Evolutionary conservation across 768 basidiomycete species (phyloP).

Genomic region (Podaxis mareebaensis): DNA sequence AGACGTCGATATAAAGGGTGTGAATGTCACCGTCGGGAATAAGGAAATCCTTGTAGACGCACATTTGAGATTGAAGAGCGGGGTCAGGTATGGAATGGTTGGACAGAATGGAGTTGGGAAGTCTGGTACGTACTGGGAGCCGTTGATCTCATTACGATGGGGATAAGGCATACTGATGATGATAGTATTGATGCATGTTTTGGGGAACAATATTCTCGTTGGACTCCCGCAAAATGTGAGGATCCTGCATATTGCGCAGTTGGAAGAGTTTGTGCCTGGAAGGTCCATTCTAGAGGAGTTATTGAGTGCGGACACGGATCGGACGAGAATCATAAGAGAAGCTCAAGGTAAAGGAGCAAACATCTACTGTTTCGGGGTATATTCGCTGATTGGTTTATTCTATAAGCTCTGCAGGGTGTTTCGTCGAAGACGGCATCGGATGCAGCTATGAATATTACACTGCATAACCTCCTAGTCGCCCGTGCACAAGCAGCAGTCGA

Average conservation of each 20-base stretch:
- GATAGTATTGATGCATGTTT: slow-evolving; percentile 30
- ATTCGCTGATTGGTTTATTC: not conserved
- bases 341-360: slow-evolving; percentile 23
- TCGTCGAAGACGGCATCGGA: slow-evolving; percentile 20
- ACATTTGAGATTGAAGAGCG: slow-evolving; percentile 50
- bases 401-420: slow-evolving; percentile 26
- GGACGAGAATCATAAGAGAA: slow-evolving; percentile 28
- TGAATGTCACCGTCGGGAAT: slow-evolving; percentile 51
- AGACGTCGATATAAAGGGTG: slow-evolving; percentile 55
- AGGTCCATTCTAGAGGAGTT: slow-evolving; percentile 30
- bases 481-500: slow-evolving; percentile 28
- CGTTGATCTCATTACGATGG: not conserved
- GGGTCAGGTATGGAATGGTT: slow-evolving; percentile 52
- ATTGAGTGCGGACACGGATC: slow-evolving; percentile 27
- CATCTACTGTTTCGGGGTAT: too few species aligned
- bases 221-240: slow-evolving; percentile 35
- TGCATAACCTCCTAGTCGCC: slow-evolving; percentile 26
- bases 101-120: slow-evolving; percentile 61
- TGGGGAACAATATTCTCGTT: slow-evolving; percentile 31
- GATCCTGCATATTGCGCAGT: slow-evolving; percentile 32
- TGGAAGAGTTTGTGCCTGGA: slow-evolving; percentile 29
- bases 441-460: slow-evolving; percentile 24
- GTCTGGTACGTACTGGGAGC: slow-evolving; percentile 34
- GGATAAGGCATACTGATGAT: not conserved
- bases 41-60: slow-evolving; percentile 53